Evolutionary conservation across 371 early-diverging fungal species (phyloP).

Genomic region (Mucor ambiguus): DNA sequence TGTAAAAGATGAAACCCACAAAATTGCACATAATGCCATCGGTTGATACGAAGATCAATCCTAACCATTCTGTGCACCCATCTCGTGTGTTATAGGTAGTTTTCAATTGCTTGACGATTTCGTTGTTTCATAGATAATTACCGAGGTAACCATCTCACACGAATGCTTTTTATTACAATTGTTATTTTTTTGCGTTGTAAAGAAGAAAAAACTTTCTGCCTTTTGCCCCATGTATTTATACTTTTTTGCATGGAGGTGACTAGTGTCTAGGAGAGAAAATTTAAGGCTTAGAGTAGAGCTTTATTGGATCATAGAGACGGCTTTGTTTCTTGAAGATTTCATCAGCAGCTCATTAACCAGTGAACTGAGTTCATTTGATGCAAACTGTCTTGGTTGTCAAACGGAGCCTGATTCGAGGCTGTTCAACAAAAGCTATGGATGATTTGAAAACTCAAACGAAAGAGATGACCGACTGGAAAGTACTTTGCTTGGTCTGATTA

Average conservation of each 20-base stretch:
- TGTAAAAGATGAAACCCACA: conserved; percentile 24
- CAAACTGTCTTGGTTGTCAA: too few species aligned
- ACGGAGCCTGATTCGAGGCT: too few species aligned
- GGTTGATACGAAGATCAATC: conserved; percentile 32
- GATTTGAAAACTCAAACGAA: too few species aligned
- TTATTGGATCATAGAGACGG: background rate
- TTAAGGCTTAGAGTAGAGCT: conserved; percentile 4
- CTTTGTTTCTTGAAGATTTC: background rate
- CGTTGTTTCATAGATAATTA: conserved; percentile 35
- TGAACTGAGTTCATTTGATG: background rate
- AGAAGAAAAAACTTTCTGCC: conserved; percentile 16
- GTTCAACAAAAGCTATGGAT: too few species aligned
- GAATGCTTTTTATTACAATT: conserved; percentile 43
- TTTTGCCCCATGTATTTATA: conserved; percentile 22
- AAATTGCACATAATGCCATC: conserved; percentile 37
- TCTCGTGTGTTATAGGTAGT: conserved; percentile 24
- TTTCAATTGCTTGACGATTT: conserved; percentile 45
- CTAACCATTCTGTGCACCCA: conserved; percentile 38
- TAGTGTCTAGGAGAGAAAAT: conserved; percentile 2
- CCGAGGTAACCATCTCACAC: conserved; percentile 36
- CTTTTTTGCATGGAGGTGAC: conserved; percentile 8
- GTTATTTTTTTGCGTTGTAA: conserved; percentile 32
- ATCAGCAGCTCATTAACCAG: background rate
- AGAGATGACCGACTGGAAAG: too few species aligned
- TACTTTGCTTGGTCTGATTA: too few species aligned